Base-by-base conservation (phyloP, 371 early-diverging fungal genomes). In the Apophysomyces ossiformis region DNA sequence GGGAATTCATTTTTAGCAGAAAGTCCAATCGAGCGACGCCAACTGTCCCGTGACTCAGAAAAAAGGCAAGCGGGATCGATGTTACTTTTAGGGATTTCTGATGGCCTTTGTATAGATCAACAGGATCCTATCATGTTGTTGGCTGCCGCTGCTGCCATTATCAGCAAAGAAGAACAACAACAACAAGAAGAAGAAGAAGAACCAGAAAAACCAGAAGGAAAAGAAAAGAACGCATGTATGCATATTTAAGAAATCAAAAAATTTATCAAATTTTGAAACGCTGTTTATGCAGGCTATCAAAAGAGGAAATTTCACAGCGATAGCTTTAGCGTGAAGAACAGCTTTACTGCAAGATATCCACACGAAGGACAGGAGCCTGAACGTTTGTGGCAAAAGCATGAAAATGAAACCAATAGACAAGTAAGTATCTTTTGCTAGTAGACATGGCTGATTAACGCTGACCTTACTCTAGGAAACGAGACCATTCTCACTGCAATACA, bases 131-230 rank as follows among this genome's bases (percentile, higher is more conserved):
- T 81, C 32, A 71, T 76, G 69, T 68, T 81, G 54, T 58, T 81
- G 7, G 75, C 78, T 62, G 82, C 78, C n/a, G 82, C 82, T 37
- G 82, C 82, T n/a, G 71, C 74, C 56, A 77, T 73, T 9, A 69
- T 81, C 13, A 60, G 76, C 59, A 67, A 68, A 13, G 71, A 75
- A 32, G 76, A 62, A 26, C 26, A 26, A 35, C 58, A 62, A 26
- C 26, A 26, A 35, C 58, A 32, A 58, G 32, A 58, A 67, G 57
- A 45, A 60, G 43, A 56, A 54, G 59, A 54, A 15, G 11, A 56
- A 54, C 46, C 54, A 43, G 56, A 39, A 18, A 37, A 38, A 54
- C 2, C 32, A 37, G 18, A 43, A 63, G 37, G 64, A 63, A 26
- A 50, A 50, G 11, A 16, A 50, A 50, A 50, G 21, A 50, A 21